A percentile compares a stretch with the other conserved stretches of the same genome.
Conservation (phyloP, 306 rosid genomes). For the Sphenostylis stenocarpa region DNA sequence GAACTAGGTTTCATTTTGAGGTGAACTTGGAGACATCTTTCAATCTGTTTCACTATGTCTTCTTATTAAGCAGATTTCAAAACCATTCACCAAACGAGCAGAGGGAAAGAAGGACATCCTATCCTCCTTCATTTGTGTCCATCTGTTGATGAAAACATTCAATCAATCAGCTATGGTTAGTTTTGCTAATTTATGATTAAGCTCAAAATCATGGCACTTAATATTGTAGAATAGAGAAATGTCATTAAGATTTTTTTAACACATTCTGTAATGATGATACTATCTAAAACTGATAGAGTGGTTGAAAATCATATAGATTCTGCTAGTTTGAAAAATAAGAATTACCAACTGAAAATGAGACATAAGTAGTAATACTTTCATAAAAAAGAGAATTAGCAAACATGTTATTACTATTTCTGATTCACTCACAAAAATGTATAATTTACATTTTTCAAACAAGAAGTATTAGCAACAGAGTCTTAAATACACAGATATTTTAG, state of each 20-base stretch:
- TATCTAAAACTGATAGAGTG: background rate
- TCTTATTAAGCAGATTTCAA: conserved; percentile 61
- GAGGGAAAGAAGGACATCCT: conserved; percentile 90
- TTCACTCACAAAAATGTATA: too few species aligned
- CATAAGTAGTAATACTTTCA: too few species aligned
- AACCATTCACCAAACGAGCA: conserved; percentile 87
- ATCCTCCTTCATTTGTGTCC: conserved; percentile 83
- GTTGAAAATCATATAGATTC: background rate
- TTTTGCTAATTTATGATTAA: background rate
- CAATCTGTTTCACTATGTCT: conserved; percentile 35
- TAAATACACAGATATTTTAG: too few species aligned
- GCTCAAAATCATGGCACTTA: background rate
- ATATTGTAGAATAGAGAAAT: background rate
- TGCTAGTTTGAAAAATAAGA: background rate
- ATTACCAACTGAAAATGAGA: too few species aligned
- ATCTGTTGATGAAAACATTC: conserved; percentile 47
- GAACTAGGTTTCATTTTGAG: conserved; percentile 3
- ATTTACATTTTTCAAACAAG: too few species aligned
- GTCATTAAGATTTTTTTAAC: background rate
- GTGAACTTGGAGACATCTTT: conserved; percentile 8
- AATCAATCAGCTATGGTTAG: background rate
- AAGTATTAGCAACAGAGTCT: too few species aligned
- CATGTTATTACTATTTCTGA: too few species aligned
- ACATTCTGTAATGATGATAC: background rate
- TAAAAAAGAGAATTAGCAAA: too few species aligned